phyloP scores from a whole-genome alignment of 768 basidiomycete species.

The Mycena venus region DNA sequence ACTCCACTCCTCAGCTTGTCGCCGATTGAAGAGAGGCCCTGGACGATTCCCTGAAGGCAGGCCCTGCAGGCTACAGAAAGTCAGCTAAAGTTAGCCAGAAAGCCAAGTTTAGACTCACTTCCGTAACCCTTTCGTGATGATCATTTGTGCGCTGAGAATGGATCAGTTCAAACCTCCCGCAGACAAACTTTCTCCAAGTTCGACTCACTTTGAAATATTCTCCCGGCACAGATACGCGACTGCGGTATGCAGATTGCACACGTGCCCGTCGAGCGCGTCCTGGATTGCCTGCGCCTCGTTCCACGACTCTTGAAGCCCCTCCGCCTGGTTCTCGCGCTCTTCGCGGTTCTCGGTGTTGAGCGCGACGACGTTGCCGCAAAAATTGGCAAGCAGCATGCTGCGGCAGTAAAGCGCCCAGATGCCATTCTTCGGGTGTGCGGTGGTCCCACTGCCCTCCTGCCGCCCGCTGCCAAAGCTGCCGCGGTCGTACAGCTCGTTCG shows the following conservation, averaged over 20 bases:
- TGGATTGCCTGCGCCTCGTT: slow-evolving; percentile 60
- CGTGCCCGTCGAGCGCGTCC: slow-evolving; percentile 62
- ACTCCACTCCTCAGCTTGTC: slow-evolving; percentile 34
- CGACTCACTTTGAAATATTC: slow-evolving; percentile 63
- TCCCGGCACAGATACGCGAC: slow-evolving; percentile 63
- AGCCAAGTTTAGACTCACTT: slow-evolving; percentile 48
- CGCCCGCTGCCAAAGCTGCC: slow-evolving; percentile 26
- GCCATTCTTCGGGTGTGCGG: slow-evolving; percentile 62
- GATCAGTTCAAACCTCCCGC: background rate
- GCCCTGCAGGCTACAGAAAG: slow-evolving; percentile 18
- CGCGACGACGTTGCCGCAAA: slow-evolving; percentile 26
- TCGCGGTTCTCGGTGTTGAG: slow-evolving; percentile 42
- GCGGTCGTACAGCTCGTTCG: slow-evolving; percentile 58
- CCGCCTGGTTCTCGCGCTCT: slow-evolving; percentile 55
- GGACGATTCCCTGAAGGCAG: slow-evolving; percentile 7
- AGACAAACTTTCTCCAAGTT: no score
- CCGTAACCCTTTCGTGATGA: slow-evolving; percentile 59
- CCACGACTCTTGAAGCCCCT: slow-evolving; percentile 62
- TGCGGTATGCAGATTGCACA: slow-evolving; percentile 62
- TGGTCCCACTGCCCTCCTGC: slow-evolving; percentile 34
- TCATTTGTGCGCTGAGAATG: slow-evolving; percentile 57
- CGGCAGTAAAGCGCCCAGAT: slow-evolving; percentile 72
- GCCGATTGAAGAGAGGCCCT: slow-evolving; percentile 24
- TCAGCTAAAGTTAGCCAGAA: background rate
- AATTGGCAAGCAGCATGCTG: slow-evolving; percentile 64